Evolutionary conservation across 495 filamentous ascomycete genomes (phyloP), one percentile per base, ranked within the genome.

Genomic region (Emericellopsis terricola): DNA sequence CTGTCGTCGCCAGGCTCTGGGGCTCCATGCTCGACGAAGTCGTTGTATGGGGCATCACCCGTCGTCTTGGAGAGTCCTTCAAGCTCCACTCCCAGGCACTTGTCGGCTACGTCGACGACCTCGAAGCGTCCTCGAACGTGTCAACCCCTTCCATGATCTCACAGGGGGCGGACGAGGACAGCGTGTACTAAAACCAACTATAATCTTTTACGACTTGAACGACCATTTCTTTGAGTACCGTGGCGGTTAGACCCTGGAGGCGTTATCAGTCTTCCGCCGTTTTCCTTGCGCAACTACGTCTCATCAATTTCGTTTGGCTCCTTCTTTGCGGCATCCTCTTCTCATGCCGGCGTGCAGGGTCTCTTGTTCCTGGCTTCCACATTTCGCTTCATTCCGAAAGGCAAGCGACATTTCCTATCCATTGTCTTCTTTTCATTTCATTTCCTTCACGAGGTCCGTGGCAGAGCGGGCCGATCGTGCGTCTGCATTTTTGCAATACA

Each of bases 21-120:
- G 89, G 91, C 52, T 83, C 81, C 41, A 96, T 96, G 77, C 70
- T 97, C 44, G 87, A 96, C 55, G 91, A 94, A 55, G 89, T 94
- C 40, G 87, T 94, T 44, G 89, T 97, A 38, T 97, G 89, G 89
- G 89, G 89, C 40, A 94, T 97, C 51, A 94, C 87, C 45, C 82
- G 89, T 52, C 68, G 96, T 21, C 91, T 97, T 80, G 89, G 89
- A 51, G 91, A 96, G 53, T 85, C 89, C 31, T 97, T 96, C 73
- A 85, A 89, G 49, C 77, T 94, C 38, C 86, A 94, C 57, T 79
- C 89, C 11, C 84, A 96, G 56, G 85, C 89, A 33, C 72, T 97
- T 15, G 69, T 81, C 29, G 83, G 89, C 52, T 94, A 93, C 52
- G 85, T 92, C 46, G 91, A 94, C 49, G 81, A 71, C 45, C 50